A percentile compares a stretch with the other conserved stretches of the same genome.
Evolutionary conservation across 2,329 filamentous ascomycete genomes (phyloP).

Genomic region (Fusarium sp.): DNA sequence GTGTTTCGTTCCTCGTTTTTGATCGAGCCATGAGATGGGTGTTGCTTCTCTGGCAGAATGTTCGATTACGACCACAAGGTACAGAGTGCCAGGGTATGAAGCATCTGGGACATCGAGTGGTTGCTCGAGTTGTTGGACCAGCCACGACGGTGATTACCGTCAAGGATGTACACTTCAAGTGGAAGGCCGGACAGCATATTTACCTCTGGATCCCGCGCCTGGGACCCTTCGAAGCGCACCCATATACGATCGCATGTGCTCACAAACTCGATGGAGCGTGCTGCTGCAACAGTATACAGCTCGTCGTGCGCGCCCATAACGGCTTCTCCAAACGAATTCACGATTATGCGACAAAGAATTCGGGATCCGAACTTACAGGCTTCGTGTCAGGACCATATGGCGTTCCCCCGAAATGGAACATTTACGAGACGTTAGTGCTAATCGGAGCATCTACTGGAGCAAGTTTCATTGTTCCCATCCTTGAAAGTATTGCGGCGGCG

Average conservation of each 20-base stretch:
- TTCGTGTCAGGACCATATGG: slow-evolving; percentile 70
- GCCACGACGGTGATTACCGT: slow-evolving; percentile 69
- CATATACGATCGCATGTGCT: slow-evolving; percentile 71
- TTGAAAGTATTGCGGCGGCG: slow-evolving; percentile 65
- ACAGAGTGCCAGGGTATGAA: slow-evolving; percentile 62
- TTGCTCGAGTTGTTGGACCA: slow-evolving; percentile 61
- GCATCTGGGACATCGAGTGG: slow-evolving; percentile 65
- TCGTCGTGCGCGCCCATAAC: slow-evolving; percentile 66
- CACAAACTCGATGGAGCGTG: slow-evolving; percentile 64
- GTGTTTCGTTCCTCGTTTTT: slow-evolving; percentile 71
- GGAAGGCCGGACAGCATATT: slow-evolving; percentile 70
- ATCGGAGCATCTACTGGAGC: slow-evolving; percentile 74
- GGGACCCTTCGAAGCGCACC: slow-evolving; percentile 68
- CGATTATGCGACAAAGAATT: slow-evolving; percentile 56
- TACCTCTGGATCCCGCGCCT: slow-evolving; percentile 71
- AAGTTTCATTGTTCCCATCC: slow-evolving; percentile 70
- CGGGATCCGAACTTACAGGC: slow-evolving; percentile 48
- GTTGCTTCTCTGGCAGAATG: slow-evolving; percentile 65
- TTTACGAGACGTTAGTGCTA: slow-evolving; percentile 70
- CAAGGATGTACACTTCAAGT: slow-evolving; percentile 69
- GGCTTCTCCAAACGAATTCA: slow-evolving; percentile 70
- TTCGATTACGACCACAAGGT: slow-evolving; percentile 56
- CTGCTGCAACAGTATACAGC: slow-evolving; percentile 70
- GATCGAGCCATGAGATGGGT: slow-evolving; percentile 68
- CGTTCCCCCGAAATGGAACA: slow-evolving; percentile 66